Percentiles rank a stretch among this genome's conserved stretches.
These are phyloP conservation scores for Kwoniella botswanensis DNA, from an alignment of 768 basidiomycete genomes.

Conservation along the genomic window DNA sequence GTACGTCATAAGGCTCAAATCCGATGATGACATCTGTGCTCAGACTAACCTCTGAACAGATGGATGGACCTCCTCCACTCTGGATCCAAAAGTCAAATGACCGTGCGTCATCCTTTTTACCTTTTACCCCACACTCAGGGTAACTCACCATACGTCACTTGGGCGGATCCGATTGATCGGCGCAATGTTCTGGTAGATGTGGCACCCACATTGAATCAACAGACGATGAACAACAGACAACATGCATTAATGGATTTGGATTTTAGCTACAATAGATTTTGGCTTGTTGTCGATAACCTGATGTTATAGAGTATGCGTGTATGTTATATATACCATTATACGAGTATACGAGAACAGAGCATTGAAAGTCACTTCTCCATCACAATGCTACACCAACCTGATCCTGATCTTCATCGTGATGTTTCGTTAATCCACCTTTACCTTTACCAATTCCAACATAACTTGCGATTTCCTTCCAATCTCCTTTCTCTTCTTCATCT, in stretches of 20 bases:
- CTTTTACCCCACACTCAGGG: conserved; percentile 9
- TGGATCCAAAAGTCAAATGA: not conserved
- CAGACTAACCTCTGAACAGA: not conserved
- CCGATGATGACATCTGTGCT: conserved; percentile 19
- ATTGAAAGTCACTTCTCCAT: not conserved
- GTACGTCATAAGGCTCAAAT: conserved; percentile 10
- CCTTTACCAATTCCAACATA: conserved; percentile 13
- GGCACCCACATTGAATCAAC: not conserved
- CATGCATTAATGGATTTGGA: not conserved
- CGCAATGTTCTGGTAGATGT: not conserved
- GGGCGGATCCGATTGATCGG: not conserved
- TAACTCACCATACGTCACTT: conserved; percentile 10
- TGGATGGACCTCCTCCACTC: conserved; percentile 22
- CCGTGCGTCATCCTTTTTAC: conserved; percentile 17
- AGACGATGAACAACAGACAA: not conserved
- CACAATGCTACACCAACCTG: conserved; percentile 11
- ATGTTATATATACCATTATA: not conserved
- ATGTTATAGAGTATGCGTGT: conserved; percentile 4
- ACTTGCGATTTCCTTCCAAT: conserved; percentile 17
- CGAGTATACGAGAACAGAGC: too few species aligned
- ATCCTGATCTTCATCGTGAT: not conserved
- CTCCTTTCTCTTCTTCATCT: conserved; percentile 2
- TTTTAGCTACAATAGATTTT: conserved; percentile 4
- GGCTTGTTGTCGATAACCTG: not conserved
- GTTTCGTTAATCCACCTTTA: not conserved